phyloP scores from a whole-genome alignment of 139 green algal species.

The Chlamydomonas sp. region DNA sequence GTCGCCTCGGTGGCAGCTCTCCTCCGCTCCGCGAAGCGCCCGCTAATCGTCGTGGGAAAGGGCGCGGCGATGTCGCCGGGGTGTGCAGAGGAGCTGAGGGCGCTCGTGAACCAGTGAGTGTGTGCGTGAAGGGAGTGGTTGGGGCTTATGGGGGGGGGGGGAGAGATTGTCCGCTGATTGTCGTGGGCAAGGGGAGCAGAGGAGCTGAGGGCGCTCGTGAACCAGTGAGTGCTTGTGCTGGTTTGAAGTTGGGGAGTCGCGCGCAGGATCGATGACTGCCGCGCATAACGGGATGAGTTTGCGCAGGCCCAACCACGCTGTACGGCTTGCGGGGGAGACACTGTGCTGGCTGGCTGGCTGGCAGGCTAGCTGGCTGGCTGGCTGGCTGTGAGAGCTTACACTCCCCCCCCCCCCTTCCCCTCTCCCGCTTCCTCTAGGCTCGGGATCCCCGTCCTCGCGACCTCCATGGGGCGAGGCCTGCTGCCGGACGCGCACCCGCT shows the following conservation, averaged over 20 bases:
- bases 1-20: slow-evolving; percentile 26
- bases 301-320: too few species aligned
- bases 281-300: slow-evolving; percentile 66
- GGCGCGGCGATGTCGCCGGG: slow-evolving; percentile 44
- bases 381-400: too few species aligned
- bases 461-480: slow-evolving; percentile 69
- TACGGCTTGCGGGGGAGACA: too few species aligned
- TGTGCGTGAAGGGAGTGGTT: too few species aligned
- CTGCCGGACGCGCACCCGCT: slow-evolving; percentile 55
- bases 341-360: too few species aligned
- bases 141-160: too few species aligned
- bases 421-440: too few species aligned
- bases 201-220: slow-evolving; percentile 37
- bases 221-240: too few species aligned
- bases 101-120: slow-evolving; percentile 49
- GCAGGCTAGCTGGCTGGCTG: too few species aligned
- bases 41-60: slow-evolving; percentile 69
- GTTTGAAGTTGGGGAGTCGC: too few species aligned
- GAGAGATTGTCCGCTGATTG: slow-evolving; percentile 65
- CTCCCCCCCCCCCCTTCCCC: too few species aligned
- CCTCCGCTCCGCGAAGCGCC: slow-evolving; percentile 32
- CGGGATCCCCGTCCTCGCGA: slow-evolving; percentile 60
- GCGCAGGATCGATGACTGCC: slow-evolving; percentile 66
- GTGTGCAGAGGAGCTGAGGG: slow-evolving; percentile 35
- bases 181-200: slow-evolving; percentile 68